phyloP scores from a whole-genome alignment of 352 stramenopile species.

The Phytophthora crassamura region DNA sequence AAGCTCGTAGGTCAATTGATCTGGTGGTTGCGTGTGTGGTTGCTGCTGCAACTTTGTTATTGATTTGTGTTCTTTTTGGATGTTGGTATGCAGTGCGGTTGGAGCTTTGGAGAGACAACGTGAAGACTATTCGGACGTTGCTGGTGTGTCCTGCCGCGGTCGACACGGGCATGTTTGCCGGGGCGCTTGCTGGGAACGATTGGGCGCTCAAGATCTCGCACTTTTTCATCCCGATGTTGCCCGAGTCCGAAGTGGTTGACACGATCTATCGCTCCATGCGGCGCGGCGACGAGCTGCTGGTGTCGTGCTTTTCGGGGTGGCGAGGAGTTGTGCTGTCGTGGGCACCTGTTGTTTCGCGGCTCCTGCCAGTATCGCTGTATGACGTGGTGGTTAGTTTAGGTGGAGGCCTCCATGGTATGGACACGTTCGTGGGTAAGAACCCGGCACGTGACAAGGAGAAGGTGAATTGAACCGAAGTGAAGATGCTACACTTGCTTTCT shows the following conservation, averaged over 20 bases:
- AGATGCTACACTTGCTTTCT: neutral
- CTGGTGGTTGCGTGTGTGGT: neutral
- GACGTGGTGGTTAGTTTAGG: constrained; percentile 62
- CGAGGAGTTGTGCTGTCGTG: constrained; percentile 58
- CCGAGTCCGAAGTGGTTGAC: constrained; percentile 54
- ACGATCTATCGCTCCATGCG: constrained; percentile 65
- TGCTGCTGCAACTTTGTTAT: neutral
- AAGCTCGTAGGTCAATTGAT: constrained; percentile 43
- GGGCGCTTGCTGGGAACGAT: constrained; percentile 47
- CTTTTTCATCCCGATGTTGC: constrained; percentile 59
- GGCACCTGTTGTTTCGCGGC: constrained; percentile 49
- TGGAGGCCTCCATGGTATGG: constrained; percentile 76
- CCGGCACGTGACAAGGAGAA: constrained; percentile 37
- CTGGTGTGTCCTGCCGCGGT: constrained; percentile 78
- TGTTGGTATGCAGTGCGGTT: constrained; percentile 58
- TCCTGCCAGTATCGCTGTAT: constrained; percentile 64
- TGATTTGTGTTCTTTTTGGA: neutral
- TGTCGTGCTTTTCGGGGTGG: constrained; percentile 75
- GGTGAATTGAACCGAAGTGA: constrained; percentile 1
- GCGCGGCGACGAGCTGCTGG: constrained; percentile 58
- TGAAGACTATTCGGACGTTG: constrained; percentile 68
- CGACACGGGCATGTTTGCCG: constrained; percentile 82
- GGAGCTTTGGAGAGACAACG: constrained; percentile 70
- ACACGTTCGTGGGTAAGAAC: constrained; percentile 79
- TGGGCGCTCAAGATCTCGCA: constrained; percentile 45